Conservation (phyloP, 257 asterid genomes). For the Solanum medicagineum region DNA sequence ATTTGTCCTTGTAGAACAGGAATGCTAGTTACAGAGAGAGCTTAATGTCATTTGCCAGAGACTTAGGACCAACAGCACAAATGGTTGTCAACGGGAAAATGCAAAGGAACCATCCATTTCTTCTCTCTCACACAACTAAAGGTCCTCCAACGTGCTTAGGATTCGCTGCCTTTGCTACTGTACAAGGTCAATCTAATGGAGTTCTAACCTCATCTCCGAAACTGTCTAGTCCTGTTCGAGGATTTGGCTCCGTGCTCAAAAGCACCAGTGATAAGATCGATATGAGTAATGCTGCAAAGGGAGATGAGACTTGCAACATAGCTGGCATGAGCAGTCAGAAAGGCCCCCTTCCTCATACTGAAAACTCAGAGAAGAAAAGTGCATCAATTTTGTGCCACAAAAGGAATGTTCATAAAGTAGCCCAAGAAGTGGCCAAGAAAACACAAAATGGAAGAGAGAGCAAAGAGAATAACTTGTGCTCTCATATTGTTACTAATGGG, state of each 20-base stretch:
- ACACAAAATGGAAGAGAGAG: not conserved
- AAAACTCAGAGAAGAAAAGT: not conserved
- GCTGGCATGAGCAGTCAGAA: not conserved
- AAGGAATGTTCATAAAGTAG: not conserved
- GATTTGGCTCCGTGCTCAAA: constrained; percentile 4
- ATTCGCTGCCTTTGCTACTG: constrained; percentile 1
- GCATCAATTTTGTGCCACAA: not conserved
- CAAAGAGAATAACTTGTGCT: not conserved
- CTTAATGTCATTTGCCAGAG: constrained; percentile 41
- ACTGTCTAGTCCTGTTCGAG: not conserved
- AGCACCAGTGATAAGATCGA: constrained; percentile 6
- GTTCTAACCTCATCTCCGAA: not conserved
- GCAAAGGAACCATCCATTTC: constrained; percentile 2
- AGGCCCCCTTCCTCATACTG: not conserved
- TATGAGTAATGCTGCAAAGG: constrained; percentile 3
- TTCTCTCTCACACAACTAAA: not conserved
- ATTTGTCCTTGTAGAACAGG: constrained; percentile 14
- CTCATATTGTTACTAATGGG: not conserved
- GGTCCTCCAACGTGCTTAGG: not conserved
- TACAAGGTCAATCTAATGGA: constrained; percentile 10
- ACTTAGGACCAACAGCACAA: constrained; percentile 59
- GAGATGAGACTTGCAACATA: not conserved
- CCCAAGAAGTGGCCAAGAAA: not conserved
- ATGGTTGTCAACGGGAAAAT: constrained; percentile 47
- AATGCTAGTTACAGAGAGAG: constrained; percentile 43